phyloP scores from a whole-genome alignment of 441 rosid species.

The Corymbia calophylla region DNA sequence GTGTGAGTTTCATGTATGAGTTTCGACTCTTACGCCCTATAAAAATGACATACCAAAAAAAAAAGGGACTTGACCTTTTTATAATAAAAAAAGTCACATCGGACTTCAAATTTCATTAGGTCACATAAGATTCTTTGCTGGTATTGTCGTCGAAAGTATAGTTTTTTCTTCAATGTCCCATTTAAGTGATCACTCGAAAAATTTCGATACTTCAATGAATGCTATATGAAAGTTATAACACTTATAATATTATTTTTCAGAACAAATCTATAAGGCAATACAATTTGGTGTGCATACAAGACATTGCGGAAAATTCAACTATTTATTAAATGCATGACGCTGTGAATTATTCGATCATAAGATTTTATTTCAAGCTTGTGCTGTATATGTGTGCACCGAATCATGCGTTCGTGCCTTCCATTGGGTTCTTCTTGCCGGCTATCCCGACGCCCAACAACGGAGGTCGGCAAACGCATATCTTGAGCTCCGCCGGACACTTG shows the following conservation, averaged over 20 bases:
- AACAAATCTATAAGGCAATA: accelerated
- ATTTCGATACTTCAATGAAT: accelerated
- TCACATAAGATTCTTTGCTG: accelerated
- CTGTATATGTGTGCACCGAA: not conserved
- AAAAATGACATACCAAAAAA: too few species aligned
- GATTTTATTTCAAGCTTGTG: not conserved
- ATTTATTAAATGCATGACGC: not conserved
- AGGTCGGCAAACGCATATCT: not conserved
- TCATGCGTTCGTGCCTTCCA: not conserved
- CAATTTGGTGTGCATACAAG: not conserved
- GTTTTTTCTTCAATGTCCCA: not conserved
- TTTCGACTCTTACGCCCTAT: too few species aligned
- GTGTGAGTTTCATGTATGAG: too few species aligned
- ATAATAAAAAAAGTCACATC: not conserved
- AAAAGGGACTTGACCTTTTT: not conserved
- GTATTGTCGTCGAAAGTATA: not conserved
- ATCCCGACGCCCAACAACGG: not conserved
- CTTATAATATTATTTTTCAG: accelerated
- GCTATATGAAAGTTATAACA: accelerated
- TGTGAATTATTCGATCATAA: not conserved
- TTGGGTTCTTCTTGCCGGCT: not conserved
- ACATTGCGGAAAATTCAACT: not conserved
- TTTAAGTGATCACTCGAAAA: not conserved
- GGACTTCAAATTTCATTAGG: not conserved
- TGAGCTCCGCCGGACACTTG: not conserved